Conservation (phyloP, 495 filamentous ascomycete genomes). For the Tuber indicum region DNA sequence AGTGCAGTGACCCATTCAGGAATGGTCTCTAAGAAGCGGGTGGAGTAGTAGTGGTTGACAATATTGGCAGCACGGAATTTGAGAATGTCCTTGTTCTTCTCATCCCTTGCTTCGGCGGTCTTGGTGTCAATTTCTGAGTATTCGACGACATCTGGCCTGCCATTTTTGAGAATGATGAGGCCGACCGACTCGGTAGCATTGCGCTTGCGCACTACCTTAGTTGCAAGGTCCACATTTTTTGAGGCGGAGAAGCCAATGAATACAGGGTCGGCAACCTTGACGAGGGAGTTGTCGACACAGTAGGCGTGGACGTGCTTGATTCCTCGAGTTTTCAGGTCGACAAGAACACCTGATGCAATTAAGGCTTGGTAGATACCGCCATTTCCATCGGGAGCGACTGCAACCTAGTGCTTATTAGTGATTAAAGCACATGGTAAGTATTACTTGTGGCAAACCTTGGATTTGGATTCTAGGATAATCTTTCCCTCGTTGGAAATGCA, state of each 20-base stretch:
- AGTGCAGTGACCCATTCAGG: slow-evolving; percentile 76
- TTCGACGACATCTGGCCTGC: slow-evolving; percentile 95
- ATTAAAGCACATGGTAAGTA: not conserved
- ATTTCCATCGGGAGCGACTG: slow-evolving; percentile 97
- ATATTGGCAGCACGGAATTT: slow-evolving; percentile 98
- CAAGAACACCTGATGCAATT: slow-evolving; percentile 69
- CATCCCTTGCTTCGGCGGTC: slow-evolving; percentile 80
- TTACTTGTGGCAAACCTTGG: slow-evolving; percentile 53
- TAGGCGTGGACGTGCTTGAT: slow-evolving; percentile 96
- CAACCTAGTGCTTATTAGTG: slow-evolving; percentile 50
- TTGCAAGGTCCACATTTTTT: slow-evolving; percentile 89
- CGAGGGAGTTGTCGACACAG: slow-evolving; percentile 98
- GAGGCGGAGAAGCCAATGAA: slow-evolving; percentile 91
- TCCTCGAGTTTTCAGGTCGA: slow-evolving; percentile 79
- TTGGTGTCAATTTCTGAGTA: slow-evolving; percentile 93
- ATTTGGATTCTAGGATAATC: slow-evolving; percentile 87
- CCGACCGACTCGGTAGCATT: slow-evolving; percentile 95
- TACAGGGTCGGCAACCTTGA: slow-evolving; percentile 89
- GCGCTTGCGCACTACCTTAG: slow-evolving; percentile 97
- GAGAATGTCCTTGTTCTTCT: slow-evolving; percentile 68
- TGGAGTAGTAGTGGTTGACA: slow-evolving; percentile 99
- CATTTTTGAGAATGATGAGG: slow-evolving; percentile 88
- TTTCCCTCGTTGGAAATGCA: slow-evolving; percentile 98
- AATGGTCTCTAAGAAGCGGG: slow-evolving; percentile 84
- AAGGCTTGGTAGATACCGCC: slow-evolving; percentile 95